Evolutionary conservation across 192 early-diverging fungal species (phyloP).

Genomic region (Phycomyces nitens): DNA sequence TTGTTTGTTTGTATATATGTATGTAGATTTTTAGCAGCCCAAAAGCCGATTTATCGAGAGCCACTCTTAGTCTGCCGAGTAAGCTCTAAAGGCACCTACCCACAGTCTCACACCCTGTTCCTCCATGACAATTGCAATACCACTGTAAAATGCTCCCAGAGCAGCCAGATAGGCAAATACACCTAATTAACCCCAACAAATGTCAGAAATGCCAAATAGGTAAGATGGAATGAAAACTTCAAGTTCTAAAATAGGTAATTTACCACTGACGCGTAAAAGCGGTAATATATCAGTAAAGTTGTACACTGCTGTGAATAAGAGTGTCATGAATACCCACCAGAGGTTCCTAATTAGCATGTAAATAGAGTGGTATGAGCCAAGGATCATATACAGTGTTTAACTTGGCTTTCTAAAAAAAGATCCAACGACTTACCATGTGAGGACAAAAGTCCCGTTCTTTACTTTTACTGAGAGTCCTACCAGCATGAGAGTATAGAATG

Average conservation of each 20-base stretch:
- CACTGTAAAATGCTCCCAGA: slow-evolving; percentile 17
- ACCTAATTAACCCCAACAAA: neutral
- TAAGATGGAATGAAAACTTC: neutral
- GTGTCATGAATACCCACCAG: slow-evolving; percentile 6
- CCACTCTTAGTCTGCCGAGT: neutral
- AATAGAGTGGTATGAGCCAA: too few species aligned
- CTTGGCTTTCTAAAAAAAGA: too few species aligned
- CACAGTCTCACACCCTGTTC: slow-evolving; percentile 3
- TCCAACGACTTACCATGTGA: neutral
- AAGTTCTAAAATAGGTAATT: neutral
- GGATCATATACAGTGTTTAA: too few species aligned
- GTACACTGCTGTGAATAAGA: slow-evolving; percentile 3
- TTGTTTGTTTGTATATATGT: too few species aligned
- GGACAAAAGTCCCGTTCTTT: neutral
- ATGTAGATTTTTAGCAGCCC: too few species aligned
- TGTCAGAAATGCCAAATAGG: neutral
- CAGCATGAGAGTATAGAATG: slow-evolving; percentile 11
- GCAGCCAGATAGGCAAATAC: slow-evolving; percentile 17
- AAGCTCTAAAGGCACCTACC: slow-evolving; percentile 5
- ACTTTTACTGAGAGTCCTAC: neutral
- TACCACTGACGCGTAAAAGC: slow-evolving; percentile 2
- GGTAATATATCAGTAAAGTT: neutral
- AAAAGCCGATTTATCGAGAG: neutral
- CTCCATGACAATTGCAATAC: slow-evolving; percentile 17
- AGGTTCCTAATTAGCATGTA: too few species aligned